Evolutionary conservation across 768 basidiomycete species (phyloP).

Genomic region (Phaeotremella skinneri): DNA sequence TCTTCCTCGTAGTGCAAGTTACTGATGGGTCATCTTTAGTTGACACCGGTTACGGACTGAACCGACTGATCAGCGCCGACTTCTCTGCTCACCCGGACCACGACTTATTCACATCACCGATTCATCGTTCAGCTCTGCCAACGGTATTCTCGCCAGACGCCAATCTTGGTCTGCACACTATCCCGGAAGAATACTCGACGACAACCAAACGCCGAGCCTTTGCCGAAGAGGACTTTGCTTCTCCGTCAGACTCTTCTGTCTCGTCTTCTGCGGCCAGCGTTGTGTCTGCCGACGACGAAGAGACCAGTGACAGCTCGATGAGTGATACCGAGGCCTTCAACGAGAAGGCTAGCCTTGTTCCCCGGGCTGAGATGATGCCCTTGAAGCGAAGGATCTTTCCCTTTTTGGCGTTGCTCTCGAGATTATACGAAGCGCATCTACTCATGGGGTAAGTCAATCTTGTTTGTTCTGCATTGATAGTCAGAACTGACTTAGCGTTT

Average conservation of each 20-base stretch:
- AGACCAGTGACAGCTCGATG: slow-evolving; percentile 10
- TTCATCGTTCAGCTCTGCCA: slow-evolving; percentile 15
- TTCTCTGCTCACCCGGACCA: slow-evolving; percentile 23
- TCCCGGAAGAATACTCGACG: slow-evolving; percentile 23
- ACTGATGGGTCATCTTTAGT: neutral
- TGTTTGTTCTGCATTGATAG: neutral
- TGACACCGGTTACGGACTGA: slow-evolving; percentile 40
- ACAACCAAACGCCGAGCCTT: slow-evolving; percentile 22
- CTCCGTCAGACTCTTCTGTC: slow-evolving; percentile 12
- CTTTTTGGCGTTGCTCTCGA: slow-evolving; percentile 24
- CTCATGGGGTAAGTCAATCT: slow-evolving; percentile 32
- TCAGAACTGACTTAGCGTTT: slow-evolving; percentile 11
- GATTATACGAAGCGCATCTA: slow-evolving; percentile 44
- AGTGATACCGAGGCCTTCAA: slow-evolving; percentile 13
- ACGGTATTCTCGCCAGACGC: slow-evolving; percentile 22
- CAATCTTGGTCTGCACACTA: slow-evolving; percentile 18
- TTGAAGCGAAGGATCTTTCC: slow-evolving; percentile 3
- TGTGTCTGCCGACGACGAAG: slow-evolving; percentile 18
- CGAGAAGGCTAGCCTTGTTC: slow-evolving; percentile 16
- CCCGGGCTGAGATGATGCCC: neutral
- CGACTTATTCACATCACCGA: slow-evolving; percentile 11
- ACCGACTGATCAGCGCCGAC: slow-evolving; percentile 31
- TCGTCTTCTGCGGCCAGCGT: slow-evolving; percentile 13
- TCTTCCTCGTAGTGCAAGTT: neutral
- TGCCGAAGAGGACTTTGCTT: slow-evolving; percentile 26